Base-by-base conservation (phyloP, 371 early-diverging fungal species). In the Mycotypha africana region DNA sequence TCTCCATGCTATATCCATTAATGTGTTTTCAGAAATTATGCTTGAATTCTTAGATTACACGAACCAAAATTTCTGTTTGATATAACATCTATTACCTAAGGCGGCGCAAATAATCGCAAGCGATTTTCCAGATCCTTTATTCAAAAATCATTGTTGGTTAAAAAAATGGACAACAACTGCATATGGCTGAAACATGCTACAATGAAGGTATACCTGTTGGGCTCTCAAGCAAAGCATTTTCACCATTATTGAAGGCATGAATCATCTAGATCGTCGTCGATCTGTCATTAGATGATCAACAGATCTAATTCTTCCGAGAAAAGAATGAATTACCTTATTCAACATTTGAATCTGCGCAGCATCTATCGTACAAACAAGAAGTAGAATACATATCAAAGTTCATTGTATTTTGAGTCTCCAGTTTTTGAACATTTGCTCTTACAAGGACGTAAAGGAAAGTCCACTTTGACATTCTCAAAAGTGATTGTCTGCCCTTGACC, bases 301-400 rank as follows among this genome's bases (percentile, higher is more conserved):
- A 4, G 7, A 30, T 28, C 30, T 28, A 8, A 28, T 28, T 12
- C 12, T 28, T 8, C 12, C 6, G 30, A 6, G 12, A 28, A 28
- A 28, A 28, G 6, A 7, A 14, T 40, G 14, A 12, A 14, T 26
- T 57, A 74, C 79, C 60, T 68, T 74, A 19, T 60, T 49, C 81
- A 80, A 76, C 76, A 80, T 76, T 47, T 78, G 77, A 19, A 73
- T 50, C 33, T 80, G 81, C 28, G 81, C 76, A 16, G 65, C 61
- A 52, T 80, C 75, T 74, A 38, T 17, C 7, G 10, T 8, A 10
- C 17, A 24, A 22, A 30, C 8, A 34, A 41, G 35, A 16, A 26
- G n/a, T 10, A 1, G 16, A n/a, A 12, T 44, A 14, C 23, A 14
- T 15, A 22, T 34, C 8, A 4, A 17, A 40, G 9, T 10, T 25